Conservation (phyloP, 2,329 filamentous ascomycete genomes). For the Calonectria henricotiae region DNA sequence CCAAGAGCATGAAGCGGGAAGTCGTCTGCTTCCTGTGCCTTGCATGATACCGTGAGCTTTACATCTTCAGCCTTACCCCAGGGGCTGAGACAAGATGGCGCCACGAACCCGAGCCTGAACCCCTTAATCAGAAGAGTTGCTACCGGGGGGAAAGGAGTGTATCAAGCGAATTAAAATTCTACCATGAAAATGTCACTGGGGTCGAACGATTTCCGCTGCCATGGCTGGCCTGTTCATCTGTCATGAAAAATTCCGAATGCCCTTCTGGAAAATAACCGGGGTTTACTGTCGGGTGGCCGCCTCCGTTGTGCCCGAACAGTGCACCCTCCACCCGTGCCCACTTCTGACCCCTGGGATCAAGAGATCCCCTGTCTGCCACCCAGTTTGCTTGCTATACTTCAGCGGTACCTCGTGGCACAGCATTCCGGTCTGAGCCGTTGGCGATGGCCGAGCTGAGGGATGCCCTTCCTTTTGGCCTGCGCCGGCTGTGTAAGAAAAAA, state of each 20-base stretch:
- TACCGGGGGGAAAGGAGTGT: neutral
- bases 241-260: conserved; percentile 41
- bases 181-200: conserved; percentile 24
- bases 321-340: conserved; percentile 42
- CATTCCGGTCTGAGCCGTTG: conserved; percentile 33
- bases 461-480: conserved; percentile 19
- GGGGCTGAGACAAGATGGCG: conserved; percentile 40
- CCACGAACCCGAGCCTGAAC: conserved; percentile 27
- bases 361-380: conserved; percentile 49
- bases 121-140: conserved; percentile 20
- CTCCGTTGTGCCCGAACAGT: conserved; percentile 43
- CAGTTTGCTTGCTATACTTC: conserved; percentile 32
- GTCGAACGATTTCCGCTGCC: conserved; percentile 42
- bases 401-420: conserved; percentile 30
- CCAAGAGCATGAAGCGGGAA: conserved; percentile 17
- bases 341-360: conserved; percentile 44
- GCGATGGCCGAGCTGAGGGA: conserved; percentile 6
- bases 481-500: conserved; percentile 18
- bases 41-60: conserved; percentile 40
- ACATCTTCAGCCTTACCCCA: conserved; percentile 34
- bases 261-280: conserved; percentile 41
- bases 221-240: conserved; percentile 26
- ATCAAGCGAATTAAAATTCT: conserved; percentile 21
- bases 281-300: conserved; percentile 39
- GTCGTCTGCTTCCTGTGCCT: conserved; percentile 24